phyloP scores from a whole-genome alignment of 495 filamentous ascomycete genomes.

The Entonaema liquescens region DNA sequence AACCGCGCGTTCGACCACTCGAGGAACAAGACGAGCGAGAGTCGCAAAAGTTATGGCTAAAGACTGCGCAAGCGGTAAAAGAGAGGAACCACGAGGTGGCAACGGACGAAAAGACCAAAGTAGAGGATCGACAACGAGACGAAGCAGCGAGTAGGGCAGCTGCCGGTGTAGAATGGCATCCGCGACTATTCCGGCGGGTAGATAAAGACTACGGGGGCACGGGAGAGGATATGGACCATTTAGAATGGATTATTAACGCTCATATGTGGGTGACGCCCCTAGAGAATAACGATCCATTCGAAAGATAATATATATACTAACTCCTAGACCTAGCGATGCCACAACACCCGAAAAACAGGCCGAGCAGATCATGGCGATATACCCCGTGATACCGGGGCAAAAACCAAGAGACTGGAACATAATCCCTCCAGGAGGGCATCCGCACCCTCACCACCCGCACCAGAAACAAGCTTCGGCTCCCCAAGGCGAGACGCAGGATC shows the following conservation, averaged over 20 bases:
- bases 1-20: constrained; percentile 77
- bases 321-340: constrained; percentile 57
- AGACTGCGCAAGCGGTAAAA: constrained; percentile 80
- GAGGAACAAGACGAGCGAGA: constrained; percentile 91
- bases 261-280: constrained; percentile 68
- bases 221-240: constrained; percentile 83
- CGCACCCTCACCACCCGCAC: constrained; percentile 14
- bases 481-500: constrained; percentile 37
- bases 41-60: constrained; percentile 86
- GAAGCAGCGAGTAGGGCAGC: constrained; percentile 84
- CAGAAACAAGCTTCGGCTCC: constrained; percentile 6
- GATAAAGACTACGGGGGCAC: constrained; percentile 73
- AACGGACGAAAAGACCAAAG: constrained; percentile 93
- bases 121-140: constrained; percentile 90
- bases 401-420: constrained; percentile 50
- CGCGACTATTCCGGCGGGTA: constrained; percentile 80
- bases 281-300: background rate
- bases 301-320: constrained; percentile 41
- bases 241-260: constrained; percentile 96
- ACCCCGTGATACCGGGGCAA: constrained; percentile 85
- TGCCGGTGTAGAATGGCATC: constrained; percentile 89
- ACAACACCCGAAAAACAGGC: constrained; percentile 75
- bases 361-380: constrained; percentile 86
- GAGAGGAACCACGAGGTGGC: constrained; percentile 86
- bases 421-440: constrained; percentile 48